Conservation (phyloP, 371 early-diverging fungal genomes). For the Gilbertella persicaria region DNA sequence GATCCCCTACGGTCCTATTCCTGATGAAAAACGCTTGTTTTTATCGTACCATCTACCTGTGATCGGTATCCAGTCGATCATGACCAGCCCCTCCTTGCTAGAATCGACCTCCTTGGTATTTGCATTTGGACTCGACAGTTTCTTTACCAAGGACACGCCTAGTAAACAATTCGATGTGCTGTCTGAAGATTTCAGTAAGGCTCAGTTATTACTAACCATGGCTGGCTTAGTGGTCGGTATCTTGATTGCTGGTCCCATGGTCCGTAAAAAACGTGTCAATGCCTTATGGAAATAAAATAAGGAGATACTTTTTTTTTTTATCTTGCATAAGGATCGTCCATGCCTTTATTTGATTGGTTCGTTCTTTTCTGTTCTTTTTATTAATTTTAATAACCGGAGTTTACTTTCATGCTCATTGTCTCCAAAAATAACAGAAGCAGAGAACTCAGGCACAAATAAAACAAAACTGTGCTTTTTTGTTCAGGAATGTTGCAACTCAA, state of each 20-base stretch:
- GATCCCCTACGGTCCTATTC: constrained; percentile 73
- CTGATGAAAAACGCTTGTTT: constrained; percentile 72
- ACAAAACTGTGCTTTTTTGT: too few relatives aligned
- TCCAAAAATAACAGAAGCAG: too few relatives aligned
- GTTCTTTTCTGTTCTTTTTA: too few relatives aligned
- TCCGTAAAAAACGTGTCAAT: constrained; percentile 63
- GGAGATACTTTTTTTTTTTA: not conserved
- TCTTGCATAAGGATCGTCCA: not conserved
- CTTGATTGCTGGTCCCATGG: constrained; percentile 70
- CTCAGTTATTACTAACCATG: constrained; percentile 79
- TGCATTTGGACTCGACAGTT: constrained; percentile 88
- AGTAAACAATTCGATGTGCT: constrained; percentile 91
- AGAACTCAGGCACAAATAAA: too few relatives aligned
- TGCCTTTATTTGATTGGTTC: not conserved
- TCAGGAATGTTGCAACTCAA: too few relatives aligned
- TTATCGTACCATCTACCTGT: constrained; percentile 76
- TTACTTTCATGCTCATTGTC: too few relatives aligned
- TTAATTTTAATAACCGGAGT: too few relatives aligned
- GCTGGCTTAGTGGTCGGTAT: constrained; percentile 73
- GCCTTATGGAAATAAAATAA: constrained; percentile 58
- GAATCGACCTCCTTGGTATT: constrained; percentile 94
- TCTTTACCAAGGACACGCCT: constrained; percentile 80
- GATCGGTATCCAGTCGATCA: constrained; percentile 65
- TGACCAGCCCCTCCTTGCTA: constrained; percentile 73
- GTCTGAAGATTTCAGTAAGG: constrained; percentile 88